Base-by-base conservation (phyloP, 1,284 basidiomycete genomes). In the Lentinus polychrous region DNA sequence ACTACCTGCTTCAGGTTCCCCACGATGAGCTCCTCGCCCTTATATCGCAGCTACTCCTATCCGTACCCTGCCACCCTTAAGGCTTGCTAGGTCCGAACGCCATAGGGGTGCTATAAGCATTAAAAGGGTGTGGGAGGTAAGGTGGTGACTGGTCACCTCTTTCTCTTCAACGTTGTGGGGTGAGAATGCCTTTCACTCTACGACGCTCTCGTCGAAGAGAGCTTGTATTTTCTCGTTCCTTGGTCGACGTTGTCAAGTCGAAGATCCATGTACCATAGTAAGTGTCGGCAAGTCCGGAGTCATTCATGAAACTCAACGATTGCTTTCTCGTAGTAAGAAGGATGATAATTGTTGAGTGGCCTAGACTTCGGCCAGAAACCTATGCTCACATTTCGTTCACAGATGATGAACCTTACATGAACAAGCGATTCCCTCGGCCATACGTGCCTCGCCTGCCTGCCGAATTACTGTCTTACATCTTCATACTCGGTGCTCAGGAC, bases 391-490 rank as follows among this genome's bases (percentile, higher is more conserved):
- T 31, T 51, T 33, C 27, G 20, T 43, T 31, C 27, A 34, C 38
- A 37, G 18, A 33, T 32, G 8, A 40, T 39, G 10, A 33, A 18
- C 34, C 31, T 46, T 24, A 37, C 44, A 34, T 23, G 41, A 15
- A 39, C 27, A 31, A 48, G 23, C 48, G 55, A 8, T 55, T 59
- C 38, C 37, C 57, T 8, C 77, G 81, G 56, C 72, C 27, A 4
- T 27, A 73, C 50, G 78, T 84, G 45, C 71, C 71, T 48, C 59
- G 60, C 23, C 71, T 86, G 41, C 83, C 83, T 6, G 65, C 69
- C 31, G 83, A 86, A 60, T 61, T 86, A 23, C 70, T 86, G 35
- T 69, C 76, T 34, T 72, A 75, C 52, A 73, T 85, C 43, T 84
- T 86, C 57, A 59, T 74, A 27, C 64, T 81, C 14, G 83, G 77